Percentiles rank a stretch among this genome's conserved stretches.
These are phyloP conservation scores for Boeremia exigua DNA, from an alignment of 2,329 filamentous ascomycete species.

Conservation along the genomic window DNA sequence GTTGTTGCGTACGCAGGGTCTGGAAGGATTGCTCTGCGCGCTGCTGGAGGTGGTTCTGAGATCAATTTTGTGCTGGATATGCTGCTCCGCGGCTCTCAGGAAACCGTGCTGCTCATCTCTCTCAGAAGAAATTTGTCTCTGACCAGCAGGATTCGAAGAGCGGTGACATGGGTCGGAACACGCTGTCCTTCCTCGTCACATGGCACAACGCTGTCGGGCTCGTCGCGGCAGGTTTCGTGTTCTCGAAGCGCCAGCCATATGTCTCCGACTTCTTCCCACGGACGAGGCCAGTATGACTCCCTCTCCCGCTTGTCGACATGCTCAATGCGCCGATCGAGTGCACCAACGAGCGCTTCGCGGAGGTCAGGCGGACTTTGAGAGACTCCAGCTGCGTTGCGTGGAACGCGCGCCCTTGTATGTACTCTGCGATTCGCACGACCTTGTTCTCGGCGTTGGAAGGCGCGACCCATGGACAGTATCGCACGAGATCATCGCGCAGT, in stretches of 20 bases:
- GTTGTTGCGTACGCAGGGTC: too few species aligned
- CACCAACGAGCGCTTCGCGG: constrained; percentile 22
- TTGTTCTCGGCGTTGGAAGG: constrained; percentile 26
- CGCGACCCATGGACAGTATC: constrained; percentile 29
- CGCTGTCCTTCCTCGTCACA: constrained; percentile 12
- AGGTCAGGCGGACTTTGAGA: constrained; percentile 23
- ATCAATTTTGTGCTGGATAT: too few species aligned
- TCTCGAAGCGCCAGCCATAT: constrained; percentile 26
- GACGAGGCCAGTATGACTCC: constrained; percentile 9
- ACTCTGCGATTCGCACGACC: constrained; percentile 26
- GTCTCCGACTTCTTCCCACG: constrained; percentile 26
- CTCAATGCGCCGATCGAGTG: constrained; percentile 23
- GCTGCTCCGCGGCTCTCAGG: too few species aligned
- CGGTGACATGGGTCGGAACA: constrained; percentile 10
- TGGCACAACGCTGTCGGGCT: background rate
- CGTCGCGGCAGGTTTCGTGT: background rate
- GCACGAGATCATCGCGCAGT: constrained; percentile 30
- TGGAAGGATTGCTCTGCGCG: too few species aligned
- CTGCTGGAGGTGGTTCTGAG: too few species aligned
- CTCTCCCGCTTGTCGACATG: constrained; percentile 8
- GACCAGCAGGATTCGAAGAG: background rate
- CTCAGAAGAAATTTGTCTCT: constrained; percentile 6
- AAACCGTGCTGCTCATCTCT: background rate
- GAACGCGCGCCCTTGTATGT: constrained; percentile 19
- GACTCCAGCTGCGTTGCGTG: constrained; percentile 22